Base-by-base conservation (phyloP, 768 basidiomycete genomes). In the Gyrodon lividus region DNA sequence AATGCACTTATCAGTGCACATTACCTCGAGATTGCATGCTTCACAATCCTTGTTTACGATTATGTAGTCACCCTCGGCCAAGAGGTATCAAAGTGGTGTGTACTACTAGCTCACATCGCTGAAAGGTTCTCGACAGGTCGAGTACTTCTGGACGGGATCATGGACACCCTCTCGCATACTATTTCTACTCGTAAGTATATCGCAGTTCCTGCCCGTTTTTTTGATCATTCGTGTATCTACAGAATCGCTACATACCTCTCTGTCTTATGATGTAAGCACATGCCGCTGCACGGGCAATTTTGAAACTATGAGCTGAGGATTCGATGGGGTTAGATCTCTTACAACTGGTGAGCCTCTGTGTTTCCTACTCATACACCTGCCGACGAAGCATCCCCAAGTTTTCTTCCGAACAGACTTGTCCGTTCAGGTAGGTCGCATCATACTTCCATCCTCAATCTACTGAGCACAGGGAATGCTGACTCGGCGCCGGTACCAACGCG, bases 191-290 rank as follows among this genome's bases (percentile, higher is more conserved):
- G 51, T 52, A 8, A 23, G 23, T 51, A n/a, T 22, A 22, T 52
- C 23, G 23, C 5, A 10, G 16, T 31, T 12, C 31, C n/a, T n/a
- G n/a, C n/a, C n/a, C n/a, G n/a, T n/a, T n/a, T n/a, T n/a, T n/a
- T n/a, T n/a, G n/a, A n/a, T n/a, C n/a, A n/a, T n/a, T n/a, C n/a
- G n/a, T n/a, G n/a, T 8, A 30, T 31, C 34, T 24, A 14, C 40
- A 52, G 51, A 52, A 48, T 34, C 51, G 46, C 35, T 52, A 52
- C 24, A 48, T 52, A 39, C 51, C 51, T 12, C 17, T 52, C 3
- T 4, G 19, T 19, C 12, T 35, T 24, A 52, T 52, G 51, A 34
- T 23, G 51, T 52, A 28, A 26, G 51, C 20, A 30, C n/a, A 31
- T 35, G 13, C 14, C 17, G 8, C 14, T 23, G 5, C 20, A 8